Evolutionary conservation across 345 rosid species (phyloP).

Genomic region (Trapa bicornis): DNA sequence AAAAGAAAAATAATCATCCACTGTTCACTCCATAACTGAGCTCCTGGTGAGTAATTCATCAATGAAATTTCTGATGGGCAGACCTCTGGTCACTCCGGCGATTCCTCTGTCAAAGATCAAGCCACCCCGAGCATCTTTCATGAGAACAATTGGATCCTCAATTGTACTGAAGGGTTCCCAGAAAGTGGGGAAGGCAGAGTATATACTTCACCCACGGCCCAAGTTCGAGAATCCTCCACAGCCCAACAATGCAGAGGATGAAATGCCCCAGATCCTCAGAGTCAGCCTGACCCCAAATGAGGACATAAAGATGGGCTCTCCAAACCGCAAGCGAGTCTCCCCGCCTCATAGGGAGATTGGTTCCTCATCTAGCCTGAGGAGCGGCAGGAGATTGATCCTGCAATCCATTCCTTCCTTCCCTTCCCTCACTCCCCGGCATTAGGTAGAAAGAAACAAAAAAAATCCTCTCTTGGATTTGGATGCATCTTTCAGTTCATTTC

Average conservation of each 20-base stretch:
- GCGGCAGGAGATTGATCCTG: conserved; percentile 81
- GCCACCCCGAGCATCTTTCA: conserved; percentile 45
- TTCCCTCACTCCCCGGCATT: conserved; percentile 77
- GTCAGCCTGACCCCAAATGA: conserved; percentile 32
- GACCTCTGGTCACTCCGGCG: conserved; percentile 55
- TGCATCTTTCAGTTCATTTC: neutral
- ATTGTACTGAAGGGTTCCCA: conserved; percentile 21
- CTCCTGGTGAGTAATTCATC: neutral
- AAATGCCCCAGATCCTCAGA: conserved; percentile 56
- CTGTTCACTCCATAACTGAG: neutral
- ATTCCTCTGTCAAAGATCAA: conserved; percentile 58
- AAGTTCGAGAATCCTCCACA: conserved; percentile 35
- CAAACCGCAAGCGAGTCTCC: conserved; percentile 93
- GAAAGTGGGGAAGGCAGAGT: conserved; percentile 32
- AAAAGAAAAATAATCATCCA: too few relatives aligned
- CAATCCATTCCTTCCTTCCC: conserved; percentile 94
- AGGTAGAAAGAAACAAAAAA: conserved; percentile 17
- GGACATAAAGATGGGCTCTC: conserved; percentile 53
- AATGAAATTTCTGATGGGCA: conserved; percentile 8
- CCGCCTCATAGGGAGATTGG: conserved; percentile 57
- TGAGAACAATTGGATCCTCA: conserved; percentile 31
- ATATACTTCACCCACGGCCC: conserved; percentile 25
- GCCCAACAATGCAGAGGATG: conserved; percentile 24
- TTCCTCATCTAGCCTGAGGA: conserved; percentile 45
- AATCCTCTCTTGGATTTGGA: neutral